These are phyloP conservation scores for Pleomassaria siparia DNA, from an alignment of 2,329 filamentous ascomycete species.

Conservation along the genomic window DNA sequence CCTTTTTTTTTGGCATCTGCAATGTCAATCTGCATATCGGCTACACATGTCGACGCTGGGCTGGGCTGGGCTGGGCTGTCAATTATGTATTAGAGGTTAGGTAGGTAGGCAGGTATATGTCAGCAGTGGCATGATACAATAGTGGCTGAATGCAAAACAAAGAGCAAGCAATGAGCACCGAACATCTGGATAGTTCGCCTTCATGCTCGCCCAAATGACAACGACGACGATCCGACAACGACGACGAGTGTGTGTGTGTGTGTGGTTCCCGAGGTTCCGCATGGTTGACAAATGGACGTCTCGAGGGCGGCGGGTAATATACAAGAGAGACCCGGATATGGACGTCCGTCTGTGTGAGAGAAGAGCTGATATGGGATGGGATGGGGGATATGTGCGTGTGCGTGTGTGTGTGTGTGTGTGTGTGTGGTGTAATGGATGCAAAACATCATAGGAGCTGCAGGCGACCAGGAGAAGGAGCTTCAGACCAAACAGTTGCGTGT, in stretches of 20 bases:
- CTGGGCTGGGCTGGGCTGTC: too few relatives aligned
- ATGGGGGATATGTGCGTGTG: too few relatives aligned
- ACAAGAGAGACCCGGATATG: neutral
- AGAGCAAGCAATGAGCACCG: too few relatives aligned
- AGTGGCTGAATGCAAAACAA: constrained; percentile 22
- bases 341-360: too few relatives aligned
- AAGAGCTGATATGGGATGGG: too few relatives aligned
- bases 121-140: constrained; percentile 17
- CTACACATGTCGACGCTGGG: neutral
- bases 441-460: constrained; percentile 8
- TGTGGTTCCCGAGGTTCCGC: constrained; percentile 9
- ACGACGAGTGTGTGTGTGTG: too few relatives aligned
- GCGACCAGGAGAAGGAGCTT: neutral
- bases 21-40: constrained; percentile 3
- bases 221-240: constrained; percentile 5
- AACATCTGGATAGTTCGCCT: too few relatives aligned
- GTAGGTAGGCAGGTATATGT: too few relatives aligned
- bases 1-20: constrained; percentile 12
- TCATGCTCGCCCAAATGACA: too few relatives aligned
- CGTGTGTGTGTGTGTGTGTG: too few relatives aligned
- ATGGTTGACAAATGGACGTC: constrained; percentile 25
- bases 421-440: too few relatives aligned
- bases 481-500: neutral
- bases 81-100: too few relatives aligned
- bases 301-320: constrained; percentile 13